These are phyloP conservation scores for Aspergillus tanneri DNA, from an alignment of 2,329 filamentous ascomycete genomes.

Conservation along the genomic window DNA sequence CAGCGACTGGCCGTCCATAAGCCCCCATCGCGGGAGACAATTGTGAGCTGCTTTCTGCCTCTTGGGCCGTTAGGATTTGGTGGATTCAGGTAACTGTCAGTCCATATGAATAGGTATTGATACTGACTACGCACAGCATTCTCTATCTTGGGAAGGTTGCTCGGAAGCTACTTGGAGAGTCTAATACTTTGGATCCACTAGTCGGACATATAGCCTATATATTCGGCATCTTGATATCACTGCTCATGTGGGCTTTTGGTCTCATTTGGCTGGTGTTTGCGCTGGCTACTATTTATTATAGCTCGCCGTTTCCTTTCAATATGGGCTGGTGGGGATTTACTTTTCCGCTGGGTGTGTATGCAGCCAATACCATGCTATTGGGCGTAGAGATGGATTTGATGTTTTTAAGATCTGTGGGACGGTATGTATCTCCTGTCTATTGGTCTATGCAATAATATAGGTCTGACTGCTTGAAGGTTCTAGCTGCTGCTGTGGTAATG, in stretches of 20 bases:
- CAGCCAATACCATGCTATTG: conserved; percentile 36
- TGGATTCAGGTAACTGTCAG: conserved; percentile 52
- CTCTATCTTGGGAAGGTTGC: conserved; percentile 50
- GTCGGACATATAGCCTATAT: conserved; percentile 59
- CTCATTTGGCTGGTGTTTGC: conserved; percentile 58
- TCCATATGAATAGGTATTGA: conserved; percentile 16
- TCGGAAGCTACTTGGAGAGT: conserved; percentile 42
- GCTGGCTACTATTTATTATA: conserved; percentile 45
- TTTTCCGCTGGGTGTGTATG: conserved; percentile 55
- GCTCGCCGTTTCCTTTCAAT: conserved; percentile 54
- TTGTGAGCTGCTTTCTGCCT: conserved; percentile 67
- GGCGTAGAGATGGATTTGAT: conserved; percentile 50
- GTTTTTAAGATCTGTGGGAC: conserved; percentile 56
- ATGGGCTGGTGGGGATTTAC: conserved; percentile 62
- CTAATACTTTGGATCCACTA: conserved; percentile 36
- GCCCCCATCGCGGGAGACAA: conserved; percentile 64
- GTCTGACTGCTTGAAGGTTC: no score
- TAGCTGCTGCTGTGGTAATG: conserved; percentile 48
- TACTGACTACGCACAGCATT: conserved; percentile 37
- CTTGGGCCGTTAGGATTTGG: conserved; percentile 66
- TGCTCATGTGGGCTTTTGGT: conserved; percentile 59
- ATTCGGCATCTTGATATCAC: conserved; percentile 53
- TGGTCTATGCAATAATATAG: no score
- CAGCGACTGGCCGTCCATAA: conserved; percentile 66
- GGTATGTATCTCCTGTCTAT: conserved; percentile 14